Conservation (phyloP, 106 monocot genomes). For the Gastrodia elata region DNA sequence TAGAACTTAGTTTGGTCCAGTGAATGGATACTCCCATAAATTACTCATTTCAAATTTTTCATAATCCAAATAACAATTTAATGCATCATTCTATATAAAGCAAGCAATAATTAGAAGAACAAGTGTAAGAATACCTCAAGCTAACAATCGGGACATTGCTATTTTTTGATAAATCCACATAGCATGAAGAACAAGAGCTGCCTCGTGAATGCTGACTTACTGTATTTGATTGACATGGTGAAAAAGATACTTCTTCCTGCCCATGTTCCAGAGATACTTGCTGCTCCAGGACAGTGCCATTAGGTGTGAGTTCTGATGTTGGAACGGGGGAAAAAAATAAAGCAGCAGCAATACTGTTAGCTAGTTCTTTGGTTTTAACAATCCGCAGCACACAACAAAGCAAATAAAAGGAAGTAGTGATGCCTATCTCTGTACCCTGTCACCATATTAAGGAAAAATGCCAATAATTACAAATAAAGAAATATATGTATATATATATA, state of each 20-base stretch:
- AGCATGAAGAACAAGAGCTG: not conserved
- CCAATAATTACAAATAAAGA: not conserved
- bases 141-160: conserved; percentile 7
- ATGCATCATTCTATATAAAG: not conserved
- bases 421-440: conserved; percentile 50
- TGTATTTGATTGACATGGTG: conserved; percentile 13
- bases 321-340: conserved; percentile 43
- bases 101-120: not conserved
- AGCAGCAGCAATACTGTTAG: conserved; percentile 60
- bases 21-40: not conserved
- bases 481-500: no score
- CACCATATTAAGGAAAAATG: conserved; percentile 4
- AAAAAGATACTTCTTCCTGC: conserved; percentile 17
- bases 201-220: not conserved
- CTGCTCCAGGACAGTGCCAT: conserved; percentile 38
- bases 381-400: conserved; percentile 90
- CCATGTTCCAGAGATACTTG: conserved; percentile 10
- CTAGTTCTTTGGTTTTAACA: conserved; percentile 87
- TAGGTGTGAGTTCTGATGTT: conserved; percentile 25
- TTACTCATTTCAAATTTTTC: not conserved
- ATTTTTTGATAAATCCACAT: conserved; percentile 15
- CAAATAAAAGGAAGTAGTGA: conserved; percentile 67
- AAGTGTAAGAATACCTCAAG: conserved; percentile 11
- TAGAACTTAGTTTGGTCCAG: not conserved
- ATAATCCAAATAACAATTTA: not conserved